Evolutionary conservation across 2,329 filamentous ascomycete genomes (phyloP).

Genomic region (Clonostachys sp.): DNA sequence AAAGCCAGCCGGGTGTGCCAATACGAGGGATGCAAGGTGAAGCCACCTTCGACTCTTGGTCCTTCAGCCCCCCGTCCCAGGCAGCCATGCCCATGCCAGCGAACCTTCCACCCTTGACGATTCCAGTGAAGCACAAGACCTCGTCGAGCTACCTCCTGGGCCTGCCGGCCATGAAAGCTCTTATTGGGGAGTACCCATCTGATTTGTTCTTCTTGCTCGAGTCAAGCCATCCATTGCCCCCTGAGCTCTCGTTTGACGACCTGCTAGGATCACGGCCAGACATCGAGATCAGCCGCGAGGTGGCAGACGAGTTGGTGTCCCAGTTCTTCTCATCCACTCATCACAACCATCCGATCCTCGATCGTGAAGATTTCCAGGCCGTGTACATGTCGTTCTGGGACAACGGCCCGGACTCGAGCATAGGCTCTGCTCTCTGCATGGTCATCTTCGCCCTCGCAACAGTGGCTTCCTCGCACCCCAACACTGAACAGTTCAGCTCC

Average conservation of each 20-base stretch:
- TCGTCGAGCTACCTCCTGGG: conserved; percentile 18
- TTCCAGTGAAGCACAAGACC: conserved; percentile 19
- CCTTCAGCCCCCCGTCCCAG: not conserved
- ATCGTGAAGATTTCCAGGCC: conserved; percentile 13
- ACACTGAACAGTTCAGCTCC: conserved; percentile 6
- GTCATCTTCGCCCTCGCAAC: conserved; percentile 19
- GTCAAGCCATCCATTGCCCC: conserved; percentile 12
- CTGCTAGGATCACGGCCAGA: not conserved
- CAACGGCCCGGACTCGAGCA: conserved; percentile 9
- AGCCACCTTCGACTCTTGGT: too few relatives aligned
- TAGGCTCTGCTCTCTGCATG: conserved; percentile 20
- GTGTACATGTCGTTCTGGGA: conserved; percentile 14
- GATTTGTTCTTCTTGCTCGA: conserved; percentile 19
- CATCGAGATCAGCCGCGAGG: conserved; percentile 5
- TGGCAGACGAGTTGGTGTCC: conserved; percentile 13
- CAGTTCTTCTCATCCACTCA: conserved; percentile 16
- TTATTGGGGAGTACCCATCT: conserved; percentile 19
- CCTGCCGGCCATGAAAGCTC: conserved; percentile 15
- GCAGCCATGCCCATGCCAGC: conserved; percentile 2
- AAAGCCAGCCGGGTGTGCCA: conserved; percentile 7
- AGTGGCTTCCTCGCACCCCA: conserved; percentile 5
- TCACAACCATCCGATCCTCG: conserved; percentile 17
- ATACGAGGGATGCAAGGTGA: conserved; percentile 3
- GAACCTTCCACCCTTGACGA: conserved; percentile 14
- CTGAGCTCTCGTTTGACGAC: conserved; percentile 11